These are phyloP conservation scores for Crithidia sp. DNA, from an alignment of 208 protist genomes.

Conservation along the genomic window DNA sequence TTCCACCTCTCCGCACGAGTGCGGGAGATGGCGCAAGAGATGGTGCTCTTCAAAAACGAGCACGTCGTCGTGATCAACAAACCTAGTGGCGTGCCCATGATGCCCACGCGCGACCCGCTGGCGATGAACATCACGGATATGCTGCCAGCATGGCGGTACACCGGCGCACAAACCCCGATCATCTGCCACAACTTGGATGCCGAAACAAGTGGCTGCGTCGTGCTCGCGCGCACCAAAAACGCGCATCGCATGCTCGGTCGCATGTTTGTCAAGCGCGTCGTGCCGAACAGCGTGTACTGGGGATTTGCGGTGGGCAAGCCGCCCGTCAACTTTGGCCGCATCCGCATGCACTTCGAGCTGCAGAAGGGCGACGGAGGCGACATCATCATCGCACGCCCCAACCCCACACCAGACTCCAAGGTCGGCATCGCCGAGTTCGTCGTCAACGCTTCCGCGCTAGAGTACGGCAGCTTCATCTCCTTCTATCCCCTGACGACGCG, in stretches of 20 bases:
- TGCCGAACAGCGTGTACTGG: constrained; percentile 94
- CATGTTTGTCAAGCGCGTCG: constrained; percentile 91
- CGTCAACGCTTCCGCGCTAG: constrained; percentile 85
- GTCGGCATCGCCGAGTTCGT: constrained; percentile 91
- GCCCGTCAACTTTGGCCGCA: constrained; percentile 84
- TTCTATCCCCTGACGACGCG: constrained; percentile 91
- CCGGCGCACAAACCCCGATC: constrained; percentile 72
- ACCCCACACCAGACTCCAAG: constrained; percentile 76
- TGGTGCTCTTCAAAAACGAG: constrained; percentile 95
- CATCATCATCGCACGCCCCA: constrained; percentile 82
- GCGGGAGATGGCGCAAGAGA: constrained; percentile 82
- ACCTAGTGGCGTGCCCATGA: constrained; percentile 90
- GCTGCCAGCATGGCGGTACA: constrained; percentile 91
- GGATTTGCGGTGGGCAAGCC: constrained; percentile 88
- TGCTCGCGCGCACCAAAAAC: constrained; percentile 81
- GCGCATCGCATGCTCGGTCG: constrained; percentile 88
- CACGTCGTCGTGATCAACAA: constrained; percentile 95
- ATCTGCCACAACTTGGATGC: constrained; percentile 91
- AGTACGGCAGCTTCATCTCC: constrained; percentile 90
- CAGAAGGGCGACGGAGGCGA: constrained; percentile 74
- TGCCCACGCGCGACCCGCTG: constrained; percentile 80
- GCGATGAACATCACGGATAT: constrained; percentile 90
- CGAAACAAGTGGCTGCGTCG: constrained; percentile 91
- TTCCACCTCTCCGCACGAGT: constrained; percentile 76
- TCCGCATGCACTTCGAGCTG: constrained; percentile 93